These are phyloP conservation scores for Botryosphaeria agaves DNA, from an alignment of 2,329 filamentous ascomycete species.

Conservation along the genomic window DNA sequence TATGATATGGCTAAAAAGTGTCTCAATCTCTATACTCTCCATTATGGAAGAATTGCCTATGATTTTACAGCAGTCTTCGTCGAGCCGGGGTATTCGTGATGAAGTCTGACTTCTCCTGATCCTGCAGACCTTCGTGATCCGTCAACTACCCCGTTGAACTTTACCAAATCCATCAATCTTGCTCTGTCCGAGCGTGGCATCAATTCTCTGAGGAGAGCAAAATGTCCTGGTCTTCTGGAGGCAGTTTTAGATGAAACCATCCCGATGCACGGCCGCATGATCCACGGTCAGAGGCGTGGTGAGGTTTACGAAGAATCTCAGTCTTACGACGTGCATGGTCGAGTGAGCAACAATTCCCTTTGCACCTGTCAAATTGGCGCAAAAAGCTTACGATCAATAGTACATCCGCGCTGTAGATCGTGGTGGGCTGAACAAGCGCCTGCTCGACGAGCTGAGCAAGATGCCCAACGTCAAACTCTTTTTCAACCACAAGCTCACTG, in stretches of 20 bases:
- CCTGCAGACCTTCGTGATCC: conserved; percentile 66
- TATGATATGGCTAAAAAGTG: too few relatives aligned
- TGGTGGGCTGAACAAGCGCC: conserved; percentile 60
- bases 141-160: conserved; percentile 72
- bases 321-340: conserved; percentile 74
- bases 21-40: too few relatives aligned
- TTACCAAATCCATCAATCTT: conserved; percentile 96
- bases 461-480: conserved; percentile 81
- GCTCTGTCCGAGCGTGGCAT: conserved; percentile 89
- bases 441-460: conserved; percentile 68
- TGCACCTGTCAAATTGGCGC: conserved; percentile 1
- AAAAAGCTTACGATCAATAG: too few relatives aligned
- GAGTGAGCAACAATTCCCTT: conserved; percentile 36
- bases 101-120: too few relatives aligned
- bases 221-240: conserved; percentile 49
- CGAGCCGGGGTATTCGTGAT: too few relatives aligned
- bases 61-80: too few relatives aligned
- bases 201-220: conserved; percentile 61
- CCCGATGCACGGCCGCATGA: conserved; percentile 93
- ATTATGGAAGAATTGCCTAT: too few relatives aligned
- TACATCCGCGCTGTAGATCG: conserved; percentile 76
- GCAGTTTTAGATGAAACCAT: conserved; percentile 63
- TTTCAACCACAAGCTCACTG: conserved; percentile 87
- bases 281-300: conserved; percentile 57
- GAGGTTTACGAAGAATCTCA: conserved; percentile 63